These are phyloP conservation scores for Cladorrhinum sp. DNA, from an alignment of 2,329 filamentous ascomycete genomes.

Conservation along the genomic window DNA sequence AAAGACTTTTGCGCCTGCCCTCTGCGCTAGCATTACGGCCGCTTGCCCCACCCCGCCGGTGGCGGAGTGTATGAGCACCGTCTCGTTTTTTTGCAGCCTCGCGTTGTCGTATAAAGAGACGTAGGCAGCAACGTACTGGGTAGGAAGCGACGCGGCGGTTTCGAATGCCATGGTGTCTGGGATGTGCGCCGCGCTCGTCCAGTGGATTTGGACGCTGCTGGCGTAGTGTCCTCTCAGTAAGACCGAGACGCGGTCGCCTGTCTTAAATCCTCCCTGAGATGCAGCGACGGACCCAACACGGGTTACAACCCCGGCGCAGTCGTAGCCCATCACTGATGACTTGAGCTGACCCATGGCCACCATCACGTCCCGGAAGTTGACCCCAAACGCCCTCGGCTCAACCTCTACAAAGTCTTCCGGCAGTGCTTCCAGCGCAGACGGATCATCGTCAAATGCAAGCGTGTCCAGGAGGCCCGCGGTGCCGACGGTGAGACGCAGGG, in stretches of 20 bases:
- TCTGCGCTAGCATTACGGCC: constrained; percentile 22
- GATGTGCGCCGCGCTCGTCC: constrained; percentile 28
- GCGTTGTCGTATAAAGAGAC: constrained; percentile 33
- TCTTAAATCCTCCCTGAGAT: constrained; percentile 13
- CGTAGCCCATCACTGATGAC: constrained; percentile 27
- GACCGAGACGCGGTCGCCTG: constrained; percentile 27
- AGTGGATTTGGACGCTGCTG: constrained; percentile 19
- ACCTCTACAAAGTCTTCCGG: constrained; percentile 33
- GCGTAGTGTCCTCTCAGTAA: constrained; percentile 21
- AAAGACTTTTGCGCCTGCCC: constrained; percentile 19
- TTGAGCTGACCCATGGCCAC: constrained; percentile 30
- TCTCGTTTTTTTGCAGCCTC: constrained; percentile 16
- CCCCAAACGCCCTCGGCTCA: constrained; percentile 33
- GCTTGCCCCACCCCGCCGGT: constrained; percentile 32
- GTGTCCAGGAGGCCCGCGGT: constrained; percentile 25
- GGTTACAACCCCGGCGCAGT: constrained; percentile 28
- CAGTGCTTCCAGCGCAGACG: constrained; percentile 18
- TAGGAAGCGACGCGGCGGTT: constrained; percentile 36
- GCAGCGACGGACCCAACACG: constrained; percentile 17
- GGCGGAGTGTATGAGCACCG: constrained; percentile 32
- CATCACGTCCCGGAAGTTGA: constrained; percentile 40
- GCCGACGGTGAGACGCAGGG: constrained; percentile 23
- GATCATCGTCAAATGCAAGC: constrained; percentile 25
- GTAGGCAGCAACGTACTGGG: constrained; percentile 36
- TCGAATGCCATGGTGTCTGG: constrained; percentile 36